Conservation (phyloP, 345 rosid genomes). For the Euphorbia lathyris region DNA sequence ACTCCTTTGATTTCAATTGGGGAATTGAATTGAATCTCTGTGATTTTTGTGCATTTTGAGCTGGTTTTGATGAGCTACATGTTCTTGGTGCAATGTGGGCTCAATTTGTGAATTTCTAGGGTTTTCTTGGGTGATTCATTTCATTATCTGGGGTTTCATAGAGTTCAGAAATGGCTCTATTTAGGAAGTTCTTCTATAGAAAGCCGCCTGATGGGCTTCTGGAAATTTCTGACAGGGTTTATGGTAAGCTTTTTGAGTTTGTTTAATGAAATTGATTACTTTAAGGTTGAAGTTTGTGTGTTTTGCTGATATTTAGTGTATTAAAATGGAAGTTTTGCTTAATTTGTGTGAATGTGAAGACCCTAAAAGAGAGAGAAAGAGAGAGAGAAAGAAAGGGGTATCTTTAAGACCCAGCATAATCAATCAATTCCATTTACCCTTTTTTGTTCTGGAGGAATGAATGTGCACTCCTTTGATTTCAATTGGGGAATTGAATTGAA, state of each 20-base stretch:
- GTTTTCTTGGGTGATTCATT: slow-evolving; percentile 5
- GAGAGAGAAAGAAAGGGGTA: slow-evolving; percentile 17
- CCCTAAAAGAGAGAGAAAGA: no score
- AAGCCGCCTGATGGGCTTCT: slow-evolving; percentile 76
- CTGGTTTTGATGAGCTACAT: slow-evolving; percentile 12
- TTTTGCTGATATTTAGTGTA: neutral
- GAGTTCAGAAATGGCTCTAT: slow-evolving; percentile 48
- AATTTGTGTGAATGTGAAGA: slow-evolving; percentile 62
- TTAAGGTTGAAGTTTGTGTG: slow-evolving; percentile 1
- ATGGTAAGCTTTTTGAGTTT: slow-evolving; percentile 46
- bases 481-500: slow-evolving; percentile 24
- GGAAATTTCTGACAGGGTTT: slow-evolving; percentile 82
- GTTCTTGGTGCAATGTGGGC: slow-evolving; percentile 30
- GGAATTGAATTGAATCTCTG: slow-evolving; percentile 18
- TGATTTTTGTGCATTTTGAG: slow-evolving; percentile 7
- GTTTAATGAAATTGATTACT: slow-evolving; percentile 1
- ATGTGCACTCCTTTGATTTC: slow-evolving; percentile 21
- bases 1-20: slow-evolving; percentile 24
- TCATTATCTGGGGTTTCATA: neutral
- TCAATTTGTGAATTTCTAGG: slow-evolving; percentile 15
- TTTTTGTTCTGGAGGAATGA: no score
- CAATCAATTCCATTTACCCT: slow-evolving; percentile 8
- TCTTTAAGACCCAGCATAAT: slow-evolving; percentile 62
- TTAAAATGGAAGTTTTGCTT: neutral
- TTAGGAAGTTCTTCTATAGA: slow-evolving; percentile 63